Base-by-base conservation (phyloP, 345 rosid species). In the Clarkia xantiana region DNA sequence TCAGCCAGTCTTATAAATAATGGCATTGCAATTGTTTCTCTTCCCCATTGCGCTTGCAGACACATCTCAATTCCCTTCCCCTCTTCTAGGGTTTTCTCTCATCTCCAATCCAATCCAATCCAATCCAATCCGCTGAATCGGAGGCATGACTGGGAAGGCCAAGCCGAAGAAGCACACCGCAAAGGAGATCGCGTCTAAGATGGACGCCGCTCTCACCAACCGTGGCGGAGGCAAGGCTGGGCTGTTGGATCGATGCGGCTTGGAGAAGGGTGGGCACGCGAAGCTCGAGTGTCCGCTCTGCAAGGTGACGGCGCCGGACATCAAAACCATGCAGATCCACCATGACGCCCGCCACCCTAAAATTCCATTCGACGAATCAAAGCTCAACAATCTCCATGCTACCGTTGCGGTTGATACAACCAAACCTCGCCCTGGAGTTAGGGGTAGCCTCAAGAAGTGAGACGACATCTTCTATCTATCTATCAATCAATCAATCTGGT, bases 101-200 rank as follows among this genome's bases (percentile, higher is more conserved):
- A 29, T 29, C 36, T n/a, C n/a, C n/a, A n/a, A n/a, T n/a, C 36
- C 6, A 22, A 22, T n/a, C n/a, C n/a, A n/a, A n/a, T n/a, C n/a
- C n/a, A n/a, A 22, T 22, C 36, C 36, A 29, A 29, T 29, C 36
- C 36, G 9, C 36, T 1, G 36, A 29, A 7, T 29, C 36, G 9
- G 36, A 29, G 36, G 1, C 6, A 29, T 29, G 36, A 29, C 36
- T 5, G 36, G 36, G 72, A 90, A 90, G 79, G 95, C 97, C 17
- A 86, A 90, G 86, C 97, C 97, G 13, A 90, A 90, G 91, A 90
- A 90, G 86, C 97, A 90, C 70, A 86, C 97, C 39, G 94, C 97
- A 44, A 90, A 90, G 74, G 97, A 86, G 77, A 68, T 90, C 62
- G 78, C 82, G 9, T 63, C 90, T 13, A 90, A 90, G 74, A 61